Conservation (phyloP, 768 basidiomycete genomes). For the Lentinula boryana region DNA sequence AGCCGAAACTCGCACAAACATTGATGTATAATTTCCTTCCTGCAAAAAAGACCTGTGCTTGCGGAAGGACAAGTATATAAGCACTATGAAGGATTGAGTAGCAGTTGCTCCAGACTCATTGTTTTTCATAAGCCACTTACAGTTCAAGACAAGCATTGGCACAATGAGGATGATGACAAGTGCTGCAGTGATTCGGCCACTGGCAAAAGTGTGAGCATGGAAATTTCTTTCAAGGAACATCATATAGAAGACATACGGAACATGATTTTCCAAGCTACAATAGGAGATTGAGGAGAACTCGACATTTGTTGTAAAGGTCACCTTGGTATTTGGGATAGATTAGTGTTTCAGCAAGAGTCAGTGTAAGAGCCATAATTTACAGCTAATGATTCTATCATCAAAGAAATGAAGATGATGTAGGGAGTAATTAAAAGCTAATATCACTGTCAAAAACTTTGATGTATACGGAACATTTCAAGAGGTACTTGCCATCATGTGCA, state of each 20-base stretch:
- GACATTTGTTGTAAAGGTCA: neutral
- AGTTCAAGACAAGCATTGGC: neutral
- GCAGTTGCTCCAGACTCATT: neutral
- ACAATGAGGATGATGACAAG: neutral
- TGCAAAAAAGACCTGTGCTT: neutral
- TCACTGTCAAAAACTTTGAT: too few species aligned
- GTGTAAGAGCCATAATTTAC: neutral
- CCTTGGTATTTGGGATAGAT: neutral
- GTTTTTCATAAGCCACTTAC: neutral
- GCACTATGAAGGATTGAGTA: neutral
- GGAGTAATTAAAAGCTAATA: neutral
- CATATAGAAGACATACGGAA: neutral
- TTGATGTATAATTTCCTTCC: neutral
- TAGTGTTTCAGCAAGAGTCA: neutral
- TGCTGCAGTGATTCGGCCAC: neutral
- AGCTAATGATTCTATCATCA: neutral
- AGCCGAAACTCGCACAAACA: constrained; percentile 2
- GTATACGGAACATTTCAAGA: too few species aligned
- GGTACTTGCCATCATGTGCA: neutral
- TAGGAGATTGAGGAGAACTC: neutral
- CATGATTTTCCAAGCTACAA: neutral
- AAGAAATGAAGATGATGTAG: neutral
- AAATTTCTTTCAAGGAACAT: neutral
- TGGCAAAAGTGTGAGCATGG: neutral
- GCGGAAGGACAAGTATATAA: neutral